Evolutionary conservation across 345 rosid genomes (phyloP), one percentile per base, ranked within the genome.

Genomic region (Citropsis articulata): DNA sequence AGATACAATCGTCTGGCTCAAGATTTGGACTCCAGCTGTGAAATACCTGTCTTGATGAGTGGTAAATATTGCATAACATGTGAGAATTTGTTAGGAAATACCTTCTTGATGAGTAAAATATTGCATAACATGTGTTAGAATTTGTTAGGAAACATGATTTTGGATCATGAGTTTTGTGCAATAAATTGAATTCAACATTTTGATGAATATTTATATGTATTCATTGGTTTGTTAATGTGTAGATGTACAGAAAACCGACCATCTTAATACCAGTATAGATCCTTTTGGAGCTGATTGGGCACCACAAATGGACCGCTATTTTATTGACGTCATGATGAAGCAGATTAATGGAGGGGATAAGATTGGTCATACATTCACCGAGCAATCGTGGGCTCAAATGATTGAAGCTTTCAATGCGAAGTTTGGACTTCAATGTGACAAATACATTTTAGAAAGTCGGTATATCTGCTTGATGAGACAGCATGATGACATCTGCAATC

Each of bases 1-100:
- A 88, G 94, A 87, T 92, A 91, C 84, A 88, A 86, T 78, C 90
- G 87, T 64, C 81, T 94, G 84, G 83, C 97, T 80, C 90, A 82
- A 79, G 76, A 85, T 80, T 61, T 72, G 69, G 91, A 86, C 71
- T 73, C 73, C 78, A 83, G 30, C 55, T 74, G 56, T 6, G 89
- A 84, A 75, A 73, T 77, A 71, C 78, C 89, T 53, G 73, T 83
- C 79, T 74, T 74, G 71, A 81, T 86, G 83, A 84, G 76, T 4
- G 97, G 98, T 92, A 84, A 67, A 84, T 60, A 79, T 75, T 64
- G 73, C 72, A 75, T 76, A 33, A 55, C 66, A 60, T 42, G 61
- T 27, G 16, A 42, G 70, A 38, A 66, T 40, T 81, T 69, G 65
- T 66, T 63, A 24, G 38, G 56, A 84, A 75, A 73, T 77, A 71